Conservation (phyloP, 768 basidiomycete genomes). For the Tricholoma flavovirens region DNA sequence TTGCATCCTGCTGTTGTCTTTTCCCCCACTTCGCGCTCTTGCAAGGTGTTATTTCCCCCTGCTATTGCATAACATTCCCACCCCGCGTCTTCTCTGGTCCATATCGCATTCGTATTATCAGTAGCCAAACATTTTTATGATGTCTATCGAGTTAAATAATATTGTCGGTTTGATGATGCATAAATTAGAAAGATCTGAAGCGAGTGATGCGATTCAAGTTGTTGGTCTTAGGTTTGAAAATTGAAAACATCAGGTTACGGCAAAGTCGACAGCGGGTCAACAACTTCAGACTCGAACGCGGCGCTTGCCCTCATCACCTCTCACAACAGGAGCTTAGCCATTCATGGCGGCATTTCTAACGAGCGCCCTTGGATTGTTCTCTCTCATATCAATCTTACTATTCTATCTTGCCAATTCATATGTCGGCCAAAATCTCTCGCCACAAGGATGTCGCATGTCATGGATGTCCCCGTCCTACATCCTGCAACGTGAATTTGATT, state of each 20-base stretch:
- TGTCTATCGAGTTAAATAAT: conserved; percentile 1
- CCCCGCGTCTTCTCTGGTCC: neutral
- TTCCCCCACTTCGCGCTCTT: conserved; percentile 11
- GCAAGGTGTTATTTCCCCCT: conserved; percentile 12
- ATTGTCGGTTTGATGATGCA: neutral
- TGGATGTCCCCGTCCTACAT: conserved; percentile 93
- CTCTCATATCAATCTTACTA: conserved; percentile 26
- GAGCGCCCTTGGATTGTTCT: conserved; percentile 28
- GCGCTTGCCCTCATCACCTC: neutral
- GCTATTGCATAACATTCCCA: conserved; percentile 17
- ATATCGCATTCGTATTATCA: conserved; percentile 15
- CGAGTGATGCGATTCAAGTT: neutral
- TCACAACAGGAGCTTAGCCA: neutral
- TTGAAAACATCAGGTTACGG: neutral
- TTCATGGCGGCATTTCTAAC: neutral
- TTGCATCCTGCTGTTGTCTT: conserved; percentile 17
- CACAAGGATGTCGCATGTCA: conserved; percentile 94
- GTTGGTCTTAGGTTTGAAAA: neutral
- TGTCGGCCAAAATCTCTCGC: conserved; percentile 53
- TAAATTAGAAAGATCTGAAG: neutral
- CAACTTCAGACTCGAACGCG: too few species aligned
- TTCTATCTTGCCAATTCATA: conserved; percentile 41
- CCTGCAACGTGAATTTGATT: conserved; percentile 60
- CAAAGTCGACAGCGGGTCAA: neutral
- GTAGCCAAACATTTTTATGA: conserved; percentile 12